Percentiles rank a stretch among this genome's conserved stretches.
phyloP scores from a whole-genome alignment of 2,329 filamentous ascomycete genomes.

The Arthrinium puccinioides region DNA sequence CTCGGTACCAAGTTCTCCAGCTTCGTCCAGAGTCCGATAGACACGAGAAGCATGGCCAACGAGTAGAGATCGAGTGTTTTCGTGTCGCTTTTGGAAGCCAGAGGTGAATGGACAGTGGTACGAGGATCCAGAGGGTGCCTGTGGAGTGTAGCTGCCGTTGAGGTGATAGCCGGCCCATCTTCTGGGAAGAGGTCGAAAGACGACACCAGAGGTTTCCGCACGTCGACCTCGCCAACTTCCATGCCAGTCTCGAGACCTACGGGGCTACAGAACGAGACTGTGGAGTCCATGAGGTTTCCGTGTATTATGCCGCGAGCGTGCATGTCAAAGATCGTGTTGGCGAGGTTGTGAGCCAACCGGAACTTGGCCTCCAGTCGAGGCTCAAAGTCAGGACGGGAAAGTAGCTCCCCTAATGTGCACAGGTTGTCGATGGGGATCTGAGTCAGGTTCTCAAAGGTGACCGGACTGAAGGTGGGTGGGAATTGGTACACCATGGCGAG shows the following conservation, averaged over 20 bases:
- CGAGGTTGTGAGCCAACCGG: constrained; percentile 64
- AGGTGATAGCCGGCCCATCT: constrained; percentile 24
- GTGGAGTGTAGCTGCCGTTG: constrained; percentile 38
- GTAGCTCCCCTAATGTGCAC: constrained; percentile 46
- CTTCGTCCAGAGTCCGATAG: constrained; percentile 69
- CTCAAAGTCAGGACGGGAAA: constrained; percentile 45
- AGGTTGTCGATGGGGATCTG: constrained; percentile 43
- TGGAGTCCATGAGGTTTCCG: constrained; percentile 60
- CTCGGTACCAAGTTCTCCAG: constrained; percentile 46
- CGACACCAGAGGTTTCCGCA: constrained; percentile 62
- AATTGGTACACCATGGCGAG: constrained; percentile 72
- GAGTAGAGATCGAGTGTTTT: constrained; percentile 64
- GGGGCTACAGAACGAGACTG: constrained; percentile 57
- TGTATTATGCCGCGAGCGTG: constrained; percentile 64
- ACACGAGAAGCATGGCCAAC: constrained; percentile 64
- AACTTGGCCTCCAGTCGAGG: constrained; percentile 71
- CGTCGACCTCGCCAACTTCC: constrained; percentile 44
- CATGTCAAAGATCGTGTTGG: constrained; percentile 66
- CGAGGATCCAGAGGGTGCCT: constrained; percentile 60
- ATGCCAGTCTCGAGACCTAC: constrained; percentile 32
- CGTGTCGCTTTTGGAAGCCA: constrained; percentile 43
- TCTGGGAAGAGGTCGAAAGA: constrained; percentile 68
- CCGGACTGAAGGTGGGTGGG: constrained; percentile 55
- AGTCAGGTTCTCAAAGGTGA: constrained; percentile 44
- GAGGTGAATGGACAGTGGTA: constrained; percentile 38